Evolutionary conservation across 2,329 filamentous ascomycete genomes (phyloP).

Genomic region (Fusarium hainanense): DNA sequence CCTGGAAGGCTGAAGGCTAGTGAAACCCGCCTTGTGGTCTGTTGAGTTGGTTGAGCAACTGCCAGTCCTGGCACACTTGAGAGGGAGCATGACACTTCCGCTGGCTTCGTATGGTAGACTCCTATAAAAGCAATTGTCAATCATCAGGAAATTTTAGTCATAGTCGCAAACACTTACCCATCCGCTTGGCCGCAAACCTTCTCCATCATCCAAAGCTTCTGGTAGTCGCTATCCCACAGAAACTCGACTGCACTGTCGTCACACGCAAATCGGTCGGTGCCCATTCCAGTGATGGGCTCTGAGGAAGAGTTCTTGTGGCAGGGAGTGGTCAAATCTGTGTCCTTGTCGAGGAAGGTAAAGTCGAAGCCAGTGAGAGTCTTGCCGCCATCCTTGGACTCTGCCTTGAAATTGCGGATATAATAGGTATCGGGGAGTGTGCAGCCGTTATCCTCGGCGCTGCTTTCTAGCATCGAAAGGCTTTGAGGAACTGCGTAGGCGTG

Average conservation of each 20-base stretch:
- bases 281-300: slow-evolving; percentile 37
- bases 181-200: slow-evolving; percentile 53
- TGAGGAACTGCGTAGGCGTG: slow-evolving; percentile 46
- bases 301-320: slow-evolving; percentile 60
- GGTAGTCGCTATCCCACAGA: slow-evolving; percentile 50
- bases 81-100: slow-evolving; percentile 43
- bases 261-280: slow-evolving; percentile 56
- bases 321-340: slow-evolving; percentile 54
- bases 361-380: slow-evolving; percentile 48
- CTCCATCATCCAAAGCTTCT: slow-evolving; percentile 58
- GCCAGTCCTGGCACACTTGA: slow-evolving; percentile 35
- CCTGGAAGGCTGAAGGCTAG: slow-evolving; percentile 47
- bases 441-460: slow-evolving; percentile 36
- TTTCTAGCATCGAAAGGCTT: slow-evolving; percentile 42
- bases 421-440: slow-evolving; percentile 56
- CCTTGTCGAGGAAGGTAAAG: slow-evolving; percentile 56
- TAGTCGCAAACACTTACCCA: slow-evolving; percentile 48
- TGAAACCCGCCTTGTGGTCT: slow-evolving; percentile 46
- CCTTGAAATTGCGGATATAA: slow-evolving; percentile 53
- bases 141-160: neutral
- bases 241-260: slow-evolving; percentile 56
- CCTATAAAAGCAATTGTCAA: slow-evolving; percentile 32
- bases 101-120: slow-evolving; percentile 47
- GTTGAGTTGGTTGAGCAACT: slow-evolving; percentile 48
- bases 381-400: slow-evolving; percentile 50